phyloP scores from a whole-genome alignment of 768 basidiomycete genomes.

The Trametes cingulata region DNA sequence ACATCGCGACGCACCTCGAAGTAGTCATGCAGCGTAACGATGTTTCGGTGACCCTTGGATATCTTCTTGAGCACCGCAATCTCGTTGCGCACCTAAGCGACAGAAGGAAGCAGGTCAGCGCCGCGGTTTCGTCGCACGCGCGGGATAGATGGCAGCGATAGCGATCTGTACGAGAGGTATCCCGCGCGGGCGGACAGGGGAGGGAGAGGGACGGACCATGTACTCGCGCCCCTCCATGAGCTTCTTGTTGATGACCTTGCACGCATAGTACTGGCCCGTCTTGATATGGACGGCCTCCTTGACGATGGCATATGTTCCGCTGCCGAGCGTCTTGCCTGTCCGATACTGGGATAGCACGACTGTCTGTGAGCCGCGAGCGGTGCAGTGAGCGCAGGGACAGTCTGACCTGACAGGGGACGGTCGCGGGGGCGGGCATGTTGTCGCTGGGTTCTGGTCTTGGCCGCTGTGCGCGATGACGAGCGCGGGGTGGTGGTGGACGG shows the following conservation, averaged over 20 bases:
- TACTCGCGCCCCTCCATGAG: conserved; percentile 97
- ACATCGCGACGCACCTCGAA: conserved; percentile 67
- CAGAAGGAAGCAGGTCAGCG: neutral
- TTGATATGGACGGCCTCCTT: conserved; percentile 95
- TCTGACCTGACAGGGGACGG: conserved; percentile 50
- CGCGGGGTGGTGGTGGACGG: neutral
- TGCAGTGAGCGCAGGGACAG: neutral
- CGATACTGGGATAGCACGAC: conserved; percentile 57
- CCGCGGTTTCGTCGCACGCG: neutral
- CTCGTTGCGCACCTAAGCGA: conserved; percentile 86
- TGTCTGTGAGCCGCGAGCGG: conserved; percentile 8
- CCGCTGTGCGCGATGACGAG: neutral
- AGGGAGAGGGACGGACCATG: conserved; percentile 64
- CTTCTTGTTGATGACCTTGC: conserved; percentile 99
- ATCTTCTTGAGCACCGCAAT: conserved; percentile 93
- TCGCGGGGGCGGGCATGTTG: conserved; percentile 32
- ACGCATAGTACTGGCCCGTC: conserved; percentile 93
- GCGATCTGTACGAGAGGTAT: conserved; percentile 5
- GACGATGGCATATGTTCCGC: conserved; percentile 93
- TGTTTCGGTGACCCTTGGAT: conserved; percentile 86
- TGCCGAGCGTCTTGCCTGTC: conserved; percentile 85
- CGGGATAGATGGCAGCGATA: conserved; percentile 7
- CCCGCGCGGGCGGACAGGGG: neutral
- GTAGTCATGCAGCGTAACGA: conserved; percentile 94
- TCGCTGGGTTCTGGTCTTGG: neutral